Percentiles rank a stretch among this genome's conserved stretches.
phyloP scores from a whole-genome alignment of 2,329 filamentous ascomycete genomes.

The Cercospora citrullina region DNA sequence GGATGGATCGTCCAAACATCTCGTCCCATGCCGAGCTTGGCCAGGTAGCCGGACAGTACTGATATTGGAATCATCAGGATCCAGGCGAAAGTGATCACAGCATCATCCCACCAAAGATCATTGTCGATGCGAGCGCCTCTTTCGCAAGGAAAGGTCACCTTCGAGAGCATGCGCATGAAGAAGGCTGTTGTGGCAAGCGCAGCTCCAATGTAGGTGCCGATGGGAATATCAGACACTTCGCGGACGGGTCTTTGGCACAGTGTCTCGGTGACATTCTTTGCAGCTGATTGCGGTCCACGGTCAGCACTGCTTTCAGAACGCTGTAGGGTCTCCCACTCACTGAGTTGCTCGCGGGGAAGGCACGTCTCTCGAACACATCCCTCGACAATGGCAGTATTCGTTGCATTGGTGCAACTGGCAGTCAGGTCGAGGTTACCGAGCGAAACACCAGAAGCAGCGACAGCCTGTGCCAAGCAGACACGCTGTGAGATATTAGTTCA shows the following conservation, averaged over 20 bases:
- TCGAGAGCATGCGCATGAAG: slow-evolving; percentile 14
- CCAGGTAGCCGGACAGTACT: slow-evolving; percentile 12
- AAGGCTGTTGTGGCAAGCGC: slow-evolving; percentile 4
- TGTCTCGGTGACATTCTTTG: slow-evolving; percentile 17
- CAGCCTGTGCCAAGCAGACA: slow-evolving; percentile 15
- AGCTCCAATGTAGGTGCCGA: background rate
- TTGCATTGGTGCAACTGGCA: slow-evolving; percentile 20
- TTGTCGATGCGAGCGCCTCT: slow-evolving; percentile 18
- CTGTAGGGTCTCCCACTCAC: slow-evolving; percentile 1
- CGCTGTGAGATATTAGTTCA: slow-evolving; percentile 12
- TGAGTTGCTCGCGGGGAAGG: slow-evolving; percentile 20
- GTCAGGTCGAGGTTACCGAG: slow-evolving; percentile 15
- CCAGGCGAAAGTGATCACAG: slow-evolving; percentile 18
- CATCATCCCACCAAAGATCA: slow-evolving; percentile 26
- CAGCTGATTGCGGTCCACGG: background rate
- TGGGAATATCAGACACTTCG: background rate
- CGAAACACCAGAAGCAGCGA: slow-evolving; percentile 14
- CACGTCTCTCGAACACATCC: slow-evolving; percentile 15
- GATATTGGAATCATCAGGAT: slow-evolving; percentile 20
- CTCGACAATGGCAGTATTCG: slow-evolving; percentile 18
- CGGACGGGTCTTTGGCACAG: slow-evolving; percentile 11
- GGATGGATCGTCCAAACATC: slow-evolving; percentile 26
- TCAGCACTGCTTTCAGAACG: background rate
- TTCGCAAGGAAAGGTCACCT: slow-evolving; percentile 14
- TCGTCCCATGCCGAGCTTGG: slow-evolving; percentile 12